Evolutionary conservation across 1,284 basidiomycete genomes (phyloP).

Genomic region (Meira miltonrushii): DNA sequence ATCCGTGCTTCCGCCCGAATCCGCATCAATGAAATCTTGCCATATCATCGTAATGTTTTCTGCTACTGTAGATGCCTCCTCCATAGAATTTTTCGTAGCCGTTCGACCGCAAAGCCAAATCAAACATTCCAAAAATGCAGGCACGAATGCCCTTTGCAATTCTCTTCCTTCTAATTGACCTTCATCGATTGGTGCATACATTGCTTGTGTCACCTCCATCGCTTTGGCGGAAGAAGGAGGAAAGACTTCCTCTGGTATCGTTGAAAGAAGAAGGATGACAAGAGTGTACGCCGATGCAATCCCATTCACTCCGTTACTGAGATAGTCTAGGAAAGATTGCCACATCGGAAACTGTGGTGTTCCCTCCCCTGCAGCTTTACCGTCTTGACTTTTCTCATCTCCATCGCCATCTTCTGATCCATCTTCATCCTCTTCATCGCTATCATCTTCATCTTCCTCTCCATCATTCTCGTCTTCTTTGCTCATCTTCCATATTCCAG

Average conservation of each 20-base stretch:
- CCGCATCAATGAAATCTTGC: slow-evolving; percentile 12
- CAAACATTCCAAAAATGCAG: slow-evolving; percentile 66
- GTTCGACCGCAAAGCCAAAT: slow-evolving; percentile 57
- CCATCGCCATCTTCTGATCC: slow-evolving; percentile 13
- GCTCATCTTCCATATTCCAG: slow-evolving; percentile 45
- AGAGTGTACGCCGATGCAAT: slow-evolving; percentile 66
- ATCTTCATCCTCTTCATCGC: slow-evolving; percentile 16
- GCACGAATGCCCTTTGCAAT: slow-evolving; percentile 61
- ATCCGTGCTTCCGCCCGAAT: neutral
- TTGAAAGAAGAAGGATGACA: slow-evolving; percentile 70
- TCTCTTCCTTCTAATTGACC: slow-evolving; percentile 57
- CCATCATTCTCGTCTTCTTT: slow-evolving; percentile 15
- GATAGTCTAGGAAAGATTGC: neutral
- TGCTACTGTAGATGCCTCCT: slow-evolving; percentile 2
- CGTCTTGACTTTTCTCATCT: slow-evolving; percentile 13
- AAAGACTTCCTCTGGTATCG: slow-evolving; percentile 61
- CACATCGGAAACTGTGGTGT: neutral
- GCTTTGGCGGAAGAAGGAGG: slow-evolving; percentile 51
- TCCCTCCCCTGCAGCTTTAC: slow-evolving; percentile 1
- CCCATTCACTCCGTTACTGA: slow-evolving; percentile 10
- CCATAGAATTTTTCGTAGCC: slow-evolving; percentile 3
- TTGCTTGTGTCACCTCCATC: slow-evolving; percentile 62
- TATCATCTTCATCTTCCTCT: slow-evolving; percentile 18
- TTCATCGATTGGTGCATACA: slow-evolving; percentile 71
- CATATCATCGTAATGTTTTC: slow-evolving; percentile 12